Conservation (phyloP, 768 basidiomycete species). For the Suillus occidentalis region DNA sequence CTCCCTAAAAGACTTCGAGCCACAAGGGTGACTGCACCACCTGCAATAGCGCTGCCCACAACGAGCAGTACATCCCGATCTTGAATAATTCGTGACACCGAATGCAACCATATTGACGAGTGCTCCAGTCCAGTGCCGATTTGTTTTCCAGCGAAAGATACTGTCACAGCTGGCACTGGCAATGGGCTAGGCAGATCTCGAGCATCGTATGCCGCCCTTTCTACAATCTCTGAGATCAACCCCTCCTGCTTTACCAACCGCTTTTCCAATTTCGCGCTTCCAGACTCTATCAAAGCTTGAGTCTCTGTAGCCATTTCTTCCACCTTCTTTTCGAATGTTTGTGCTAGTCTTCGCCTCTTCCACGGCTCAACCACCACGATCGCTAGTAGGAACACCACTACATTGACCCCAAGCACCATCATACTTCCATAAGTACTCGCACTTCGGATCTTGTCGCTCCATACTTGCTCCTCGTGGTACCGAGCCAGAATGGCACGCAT, state of each 20-base stretch:
- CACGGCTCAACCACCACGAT: constrained; percentile 94
- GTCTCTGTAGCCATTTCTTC: constrained; percentile 47
- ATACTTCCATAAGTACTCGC: constrained; percentile 92
- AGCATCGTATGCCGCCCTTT: constrained; percentile 15
- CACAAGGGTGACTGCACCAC: constrained; percentile 27
- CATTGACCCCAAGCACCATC: constrained; percentile 81
- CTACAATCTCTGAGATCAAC: constrained; percentile 30
- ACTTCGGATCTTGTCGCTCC: constrained; percentile 98
- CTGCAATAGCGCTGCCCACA: constrained; percentile 28
- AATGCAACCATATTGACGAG: constrained; percentile 2
- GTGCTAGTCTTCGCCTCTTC: constrained; percentile 84
- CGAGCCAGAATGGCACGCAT: constrained; percentile 87
- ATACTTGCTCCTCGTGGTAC: constrained; percentile 98
- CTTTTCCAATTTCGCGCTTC: constrained; percentile 47
- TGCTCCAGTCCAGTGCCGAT: not conserved
- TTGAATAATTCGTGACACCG: constrained; percentile 11
- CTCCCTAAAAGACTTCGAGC: constrained; percentile 19
- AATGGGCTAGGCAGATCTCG: constrained; percentile 9
- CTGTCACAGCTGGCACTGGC: constrained; percentile 10
- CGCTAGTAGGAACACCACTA: constrained; percentile 87
- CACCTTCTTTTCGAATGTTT: constrained; percentile 88
- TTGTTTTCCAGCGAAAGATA: constrained; percentile 6
- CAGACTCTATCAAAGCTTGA: constrained; percentile 45
- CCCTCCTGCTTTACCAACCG: constrained; percentile 50
- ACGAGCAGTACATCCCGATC: constrained; percentile 28